Conservation (phyloP, 495 filamentous ascomycete genomes). For the Aspergillus incahuasiensis region DNA sequence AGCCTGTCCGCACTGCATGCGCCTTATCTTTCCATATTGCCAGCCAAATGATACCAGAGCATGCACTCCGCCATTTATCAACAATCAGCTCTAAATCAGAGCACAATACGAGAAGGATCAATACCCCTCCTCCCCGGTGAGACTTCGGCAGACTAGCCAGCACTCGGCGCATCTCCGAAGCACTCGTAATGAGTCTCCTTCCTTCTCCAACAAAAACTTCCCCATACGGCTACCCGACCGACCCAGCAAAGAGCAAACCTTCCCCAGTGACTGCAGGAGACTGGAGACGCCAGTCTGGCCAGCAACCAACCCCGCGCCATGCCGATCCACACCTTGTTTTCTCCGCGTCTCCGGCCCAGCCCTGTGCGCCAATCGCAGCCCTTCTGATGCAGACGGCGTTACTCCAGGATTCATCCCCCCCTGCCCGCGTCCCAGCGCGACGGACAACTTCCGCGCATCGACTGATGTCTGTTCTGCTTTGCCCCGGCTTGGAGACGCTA, state of each 20-base stretch:
- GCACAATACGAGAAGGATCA: no score
- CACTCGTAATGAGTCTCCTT: background rate
- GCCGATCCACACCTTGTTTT: background rate
- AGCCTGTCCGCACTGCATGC: background rate
- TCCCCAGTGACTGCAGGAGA: no score
- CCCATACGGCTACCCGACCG: background rate
- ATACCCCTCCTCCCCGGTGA: background rate
- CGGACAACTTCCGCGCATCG: slow-evolving; percentile 3
- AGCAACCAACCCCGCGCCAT: background rate
- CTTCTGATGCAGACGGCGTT: background rate
- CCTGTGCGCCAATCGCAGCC: background rate
- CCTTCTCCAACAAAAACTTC: background rate
- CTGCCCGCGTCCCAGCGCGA: background rate
- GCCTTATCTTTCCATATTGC: background rate
- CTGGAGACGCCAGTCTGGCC: no score
- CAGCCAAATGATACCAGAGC: no score
- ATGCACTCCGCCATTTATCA: no score
- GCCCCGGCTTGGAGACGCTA: background rate
- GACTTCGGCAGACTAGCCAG: no score
- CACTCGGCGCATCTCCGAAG: background rate
- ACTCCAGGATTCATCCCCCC: background rate
- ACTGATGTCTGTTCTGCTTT: no score
- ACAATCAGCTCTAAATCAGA: no score
- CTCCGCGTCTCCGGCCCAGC: background rate
- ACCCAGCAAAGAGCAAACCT: no score